These are phyloP conservation scores for Phoma sp. DNA, from an alignment of 2,329 filamentous ascomycete genomes.

Conservation along the genomic window DNA sequence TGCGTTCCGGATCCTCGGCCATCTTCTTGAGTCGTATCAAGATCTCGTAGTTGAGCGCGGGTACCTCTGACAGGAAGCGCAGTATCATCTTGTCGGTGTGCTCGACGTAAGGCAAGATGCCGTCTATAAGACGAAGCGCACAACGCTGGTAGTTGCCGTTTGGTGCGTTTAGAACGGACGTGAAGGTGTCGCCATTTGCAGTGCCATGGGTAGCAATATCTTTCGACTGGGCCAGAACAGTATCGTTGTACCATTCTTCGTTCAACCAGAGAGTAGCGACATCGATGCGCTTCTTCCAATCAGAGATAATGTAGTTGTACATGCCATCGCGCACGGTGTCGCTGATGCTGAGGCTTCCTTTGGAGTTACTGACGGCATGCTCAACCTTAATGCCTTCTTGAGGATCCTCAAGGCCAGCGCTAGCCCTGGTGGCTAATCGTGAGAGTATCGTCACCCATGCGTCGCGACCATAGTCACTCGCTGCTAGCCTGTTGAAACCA, in stretches of 20 bases:
- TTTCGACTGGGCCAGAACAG: slow-evolving; percentile 56
- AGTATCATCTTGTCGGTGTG: slow-evolving; percentile 88
- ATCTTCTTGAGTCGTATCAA: slow-evolving; percentile 72
- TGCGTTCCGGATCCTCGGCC: slow-evolving; percentile 67
- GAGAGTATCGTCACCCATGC: slow-evolving; percentile 90
- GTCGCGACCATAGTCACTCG: slow-evolving; percentile 82
- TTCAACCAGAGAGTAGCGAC: slow-evolving; percentile 92
- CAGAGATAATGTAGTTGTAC: slow-evolving; percentile 85
- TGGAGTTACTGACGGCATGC: slow-evolving; percentile 42
- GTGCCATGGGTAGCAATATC: slow-evolving; percentile 31
- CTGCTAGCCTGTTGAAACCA: slow-evolving; percentile 84
- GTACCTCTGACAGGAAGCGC: slow-evolving; percentile 89
- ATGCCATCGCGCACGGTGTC: slow-evolving; percentile 79
- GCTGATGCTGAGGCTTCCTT: slow-evolving; percentile 58
- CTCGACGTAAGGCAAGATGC: slow-evolving; percentile 89
- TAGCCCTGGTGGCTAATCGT: slow-evolving; percentile 80
- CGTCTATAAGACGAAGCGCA: slow-evolving; percentile 81
- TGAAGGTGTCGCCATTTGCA: slow-evolving; percentile 55
- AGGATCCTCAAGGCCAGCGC: slow-evolving; percentile 73
- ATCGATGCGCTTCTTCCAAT: slow-evolving; percentile 88
- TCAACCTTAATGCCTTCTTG: slow-evolving; percentile 68
- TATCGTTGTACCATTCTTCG: slow-evolving; percentile 98
- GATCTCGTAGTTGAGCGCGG: slow-evolving; percentile 74
- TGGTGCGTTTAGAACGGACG: slow-evolving; percentile 22
- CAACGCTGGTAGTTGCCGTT: slow-evolving; percentile 75